Conservation (phyloP, 345 rosid species). For the Pistacia atlantica region DNA sequence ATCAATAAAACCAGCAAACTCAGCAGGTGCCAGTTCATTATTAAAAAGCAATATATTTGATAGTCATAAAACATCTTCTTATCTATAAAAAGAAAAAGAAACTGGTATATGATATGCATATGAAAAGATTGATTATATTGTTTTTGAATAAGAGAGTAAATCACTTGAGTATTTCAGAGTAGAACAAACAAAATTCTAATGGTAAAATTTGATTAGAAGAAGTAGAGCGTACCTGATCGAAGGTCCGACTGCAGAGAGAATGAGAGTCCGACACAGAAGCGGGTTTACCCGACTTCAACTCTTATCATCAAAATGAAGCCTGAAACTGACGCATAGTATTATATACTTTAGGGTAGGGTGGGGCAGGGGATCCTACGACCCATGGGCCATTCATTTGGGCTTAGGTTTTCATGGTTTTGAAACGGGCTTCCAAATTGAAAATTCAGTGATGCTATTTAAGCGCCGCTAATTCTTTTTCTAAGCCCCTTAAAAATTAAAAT, state of each 20-base stretch:
- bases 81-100: no score
- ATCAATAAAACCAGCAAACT: no score
- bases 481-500: no score
- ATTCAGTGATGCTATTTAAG: no score
- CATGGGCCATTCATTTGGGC: not conserved
- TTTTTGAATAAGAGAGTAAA: not conserved
- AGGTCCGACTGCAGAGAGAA: constrained; percentile 10
- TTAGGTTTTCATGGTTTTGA: no score
- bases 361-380: not conserved
- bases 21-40: no score
- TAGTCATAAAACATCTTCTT: no score
- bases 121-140: not conserved
- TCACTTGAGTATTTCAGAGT: not conserved
- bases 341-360: not conserved
- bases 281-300: constrained; percentile 16
- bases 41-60: no score
- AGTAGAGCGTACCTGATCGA: constrained; percentile 9
- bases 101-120: not conserved
- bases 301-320: constrained; percentile 7
- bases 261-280: constrained; percentile 6
- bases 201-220: not conserved
- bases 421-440: no score
- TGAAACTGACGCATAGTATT: constrained; percentile 17
- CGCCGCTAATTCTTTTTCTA: no score
- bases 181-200: not conserved